Evolutionary conservation across 2,329 filamentous ascomycete species (phyloP).

Genomic region (Curvularia eragrostidis): DNA sequence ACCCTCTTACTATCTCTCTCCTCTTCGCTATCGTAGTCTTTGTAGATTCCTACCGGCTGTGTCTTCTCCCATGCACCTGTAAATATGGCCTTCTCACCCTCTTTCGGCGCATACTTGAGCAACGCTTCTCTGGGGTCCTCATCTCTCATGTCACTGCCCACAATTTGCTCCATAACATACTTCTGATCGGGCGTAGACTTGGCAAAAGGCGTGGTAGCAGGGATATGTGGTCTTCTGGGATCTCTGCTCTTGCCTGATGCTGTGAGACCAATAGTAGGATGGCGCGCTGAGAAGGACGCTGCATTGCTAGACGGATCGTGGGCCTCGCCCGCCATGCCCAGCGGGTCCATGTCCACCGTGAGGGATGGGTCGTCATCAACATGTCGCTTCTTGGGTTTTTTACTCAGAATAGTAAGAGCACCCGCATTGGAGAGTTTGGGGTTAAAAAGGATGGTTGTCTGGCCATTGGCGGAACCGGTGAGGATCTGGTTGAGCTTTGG

Average conservation of each 20-base stretch:
- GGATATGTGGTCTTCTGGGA: constrained; percentile 83
- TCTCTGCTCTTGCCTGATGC: constrained; percentile 79
- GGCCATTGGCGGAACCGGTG: constrained; percentile 88
- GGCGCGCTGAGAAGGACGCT: constrained; percentile 62
- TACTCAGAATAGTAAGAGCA: constrained; percentile 87
- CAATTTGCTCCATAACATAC: constrained; percentile 86
- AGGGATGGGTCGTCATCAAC: constrained; percentile 90
- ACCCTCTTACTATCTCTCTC: constrained; percentile 70
- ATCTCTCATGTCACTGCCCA: constrained; percentile 89
- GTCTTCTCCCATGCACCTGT: constrained; percentile 92
- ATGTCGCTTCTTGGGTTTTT: constrained; percentile 91
- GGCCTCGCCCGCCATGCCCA: constrained; percentile 82
- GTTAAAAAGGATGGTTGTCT: constrained; percentile 89
- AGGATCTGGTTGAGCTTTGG: constrained; percentile 94
- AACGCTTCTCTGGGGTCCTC: constrained; percentile 94
- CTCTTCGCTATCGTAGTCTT: constrained; percentile 86
- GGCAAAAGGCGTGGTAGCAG: constrained; percentile 84
- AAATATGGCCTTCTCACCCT: constrained; percentile 91
- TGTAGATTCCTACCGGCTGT: constrained; percentile 91
- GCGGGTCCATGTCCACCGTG: constrained; percentile 74
- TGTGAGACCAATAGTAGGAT: constrained; percentile 76
- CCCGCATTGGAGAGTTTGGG: constrained; percentile 82
- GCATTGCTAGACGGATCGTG: constrained; percentile 68
- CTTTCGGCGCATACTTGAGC: constrained; percentile 92
- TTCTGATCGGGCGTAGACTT: constrained; percentile 89